Base-by-base conservation (phyloP, 371 early-diverging fungal genomes). In the Ordospora pajunii region DNA sequence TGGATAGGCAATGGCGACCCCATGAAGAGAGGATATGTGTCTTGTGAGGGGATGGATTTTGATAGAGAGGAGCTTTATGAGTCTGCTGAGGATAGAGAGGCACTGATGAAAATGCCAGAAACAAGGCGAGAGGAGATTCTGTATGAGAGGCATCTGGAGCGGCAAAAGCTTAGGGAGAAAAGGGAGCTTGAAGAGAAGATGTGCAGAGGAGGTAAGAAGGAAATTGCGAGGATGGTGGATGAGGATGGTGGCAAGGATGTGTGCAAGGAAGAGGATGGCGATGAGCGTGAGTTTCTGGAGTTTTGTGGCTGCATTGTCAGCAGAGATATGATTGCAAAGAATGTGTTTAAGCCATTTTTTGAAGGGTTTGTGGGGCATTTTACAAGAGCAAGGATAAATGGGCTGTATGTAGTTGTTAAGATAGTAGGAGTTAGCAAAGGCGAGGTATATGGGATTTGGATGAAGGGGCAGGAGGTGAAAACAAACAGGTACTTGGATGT, bases 101-200 rank as follows among this genome's bases (percentile, higher is more conserved):
- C 46, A 9, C 65, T 83, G 1, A 52, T 73, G 17, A 21, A 49
- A 9, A 54, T 83, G 23, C 70, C 77, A 43, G 84, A 81, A 67
- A 49, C 67, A 49, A 68, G 77, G 45, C 43, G 84, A 25, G 81
- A 83, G 48, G 49, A 65, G 42, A 80, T 78, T 27, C 67, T 83
- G 1, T 79, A 83, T 50, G 77, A 80, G 53, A 77, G 84, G 68
- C 67, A 79, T 45, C 7, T 54, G 2, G 62, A 66, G 68, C 44
- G 64, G 6, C 67, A 53, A 14, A 73, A 69, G 43, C 62, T 62
- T 42, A 68, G 77, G 17, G 82, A 80, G 64, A 82, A 77, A 58
- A 44, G 54, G 69, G 78, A 82, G 52, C 49, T 78, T 9, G 70
- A 76, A 48, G 70, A 78, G 17, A 22, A 69, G 46, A 53, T 27